These are phyloP conservation scores for Sherardia arvensis DNA, from an alignment of 257 asterid species.

Conservation along the genomic window DNA sequence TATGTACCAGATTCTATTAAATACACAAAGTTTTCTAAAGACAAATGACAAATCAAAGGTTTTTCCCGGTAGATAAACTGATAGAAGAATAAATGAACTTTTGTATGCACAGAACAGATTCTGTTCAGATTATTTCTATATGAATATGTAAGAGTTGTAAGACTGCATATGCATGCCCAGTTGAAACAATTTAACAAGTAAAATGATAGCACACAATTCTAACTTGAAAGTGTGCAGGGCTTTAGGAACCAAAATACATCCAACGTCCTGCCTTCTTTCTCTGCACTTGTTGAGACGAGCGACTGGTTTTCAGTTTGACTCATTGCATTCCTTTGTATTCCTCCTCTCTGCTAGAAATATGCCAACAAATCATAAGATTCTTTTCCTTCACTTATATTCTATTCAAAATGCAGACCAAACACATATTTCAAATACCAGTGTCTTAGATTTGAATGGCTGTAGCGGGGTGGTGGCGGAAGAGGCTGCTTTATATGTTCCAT, in stretches of 20 bases:
- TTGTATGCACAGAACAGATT: conserved; percentile 5
- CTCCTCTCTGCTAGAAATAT: conserved; percentile 43
- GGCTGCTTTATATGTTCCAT: conserved; percentile 24
- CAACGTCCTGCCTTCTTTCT: conserved; percentile 63
- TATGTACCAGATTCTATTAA: too few species aligned
- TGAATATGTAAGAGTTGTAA: background rate
- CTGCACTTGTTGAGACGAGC: conserved; percentile 22
- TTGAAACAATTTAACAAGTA: background rate
- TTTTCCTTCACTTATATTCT: too few species aligned
- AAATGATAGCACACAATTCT: background rate
- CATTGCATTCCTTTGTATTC: conserved; percentile 28
- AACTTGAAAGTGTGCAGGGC: conserved; percentile 81
- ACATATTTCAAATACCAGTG: conserved; percentile 27
- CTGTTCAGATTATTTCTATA: background rate
- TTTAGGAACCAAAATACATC: conserved; percentile 96
- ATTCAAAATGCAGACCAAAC: background rate
- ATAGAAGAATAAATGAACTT: too few species aligned
- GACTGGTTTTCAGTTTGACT: conserved; percentile 17
- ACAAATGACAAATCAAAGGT: too few species aligned
- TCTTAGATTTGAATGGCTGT: conserved; percentile 36
- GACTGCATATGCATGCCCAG: background rate
- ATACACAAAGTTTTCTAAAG: too few species aligned
- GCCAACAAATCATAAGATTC: background rate
- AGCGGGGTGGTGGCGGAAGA: conserved; percentile 26
- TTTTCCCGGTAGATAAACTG: too few species aligned